These are phyloP conservation scores for Coniochaeta sp. DNA, from an alignment of 2,329 filamentous ascomycete species.

Conservation along the genomic window DNA sequence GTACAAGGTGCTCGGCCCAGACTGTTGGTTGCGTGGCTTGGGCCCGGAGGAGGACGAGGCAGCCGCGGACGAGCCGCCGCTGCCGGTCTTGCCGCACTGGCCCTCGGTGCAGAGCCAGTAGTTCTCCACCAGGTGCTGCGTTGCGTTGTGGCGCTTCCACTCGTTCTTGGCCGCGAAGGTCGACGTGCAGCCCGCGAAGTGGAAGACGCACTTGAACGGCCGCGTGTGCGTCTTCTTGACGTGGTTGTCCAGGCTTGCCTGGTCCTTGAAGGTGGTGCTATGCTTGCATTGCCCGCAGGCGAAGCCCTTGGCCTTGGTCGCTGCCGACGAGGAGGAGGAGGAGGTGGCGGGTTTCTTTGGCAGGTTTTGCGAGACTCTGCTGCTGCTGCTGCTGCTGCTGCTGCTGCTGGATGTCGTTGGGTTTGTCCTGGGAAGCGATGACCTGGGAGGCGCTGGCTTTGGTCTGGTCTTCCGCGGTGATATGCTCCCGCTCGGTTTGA, in stretches of 20 bases:
- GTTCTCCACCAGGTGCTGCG: slow-evolving; percentile 68
- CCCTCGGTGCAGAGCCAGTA: slow-evolving; percentile 72
- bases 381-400: neutral
- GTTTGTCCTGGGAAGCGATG: neutral
- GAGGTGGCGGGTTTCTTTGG: neutral
- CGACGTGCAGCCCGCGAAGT: slow-evolving; percentile 65
- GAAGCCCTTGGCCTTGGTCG: neutral
- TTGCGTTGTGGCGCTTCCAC: slow-evolving; percentile 84
- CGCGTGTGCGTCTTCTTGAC: slow-evolving; percentile 46
- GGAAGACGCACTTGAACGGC: slow-evolving; percentile 71
- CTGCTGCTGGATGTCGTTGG: neutral
- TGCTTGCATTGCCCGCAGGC: slow-evolving; percentile 21
- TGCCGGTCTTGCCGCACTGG: slow-evolving; percentile 31
- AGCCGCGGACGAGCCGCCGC: neutral
- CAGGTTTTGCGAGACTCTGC: neutral
- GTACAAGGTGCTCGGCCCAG: slow-evolving; percentile 3
- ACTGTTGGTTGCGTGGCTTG: neutral
- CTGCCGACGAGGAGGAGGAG: neutral
- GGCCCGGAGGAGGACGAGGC: slow-evolving; percentile 9
- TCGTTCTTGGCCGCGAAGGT: slow-evolving; percentile 82
- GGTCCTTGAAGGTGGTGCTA: slow-evolving; percentile 38
- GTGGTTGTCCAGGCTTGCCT: slow-evolving; percentile 37
- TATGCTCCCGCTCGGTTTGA: neutral
- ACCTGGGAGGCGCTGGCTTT: neutral
- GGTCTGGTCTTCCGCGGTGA: neutral